phyloP scores from a whole-genome alignment of 2,329 filamentous ascomycete species.

The Colletotrichum musicola region DNA sequence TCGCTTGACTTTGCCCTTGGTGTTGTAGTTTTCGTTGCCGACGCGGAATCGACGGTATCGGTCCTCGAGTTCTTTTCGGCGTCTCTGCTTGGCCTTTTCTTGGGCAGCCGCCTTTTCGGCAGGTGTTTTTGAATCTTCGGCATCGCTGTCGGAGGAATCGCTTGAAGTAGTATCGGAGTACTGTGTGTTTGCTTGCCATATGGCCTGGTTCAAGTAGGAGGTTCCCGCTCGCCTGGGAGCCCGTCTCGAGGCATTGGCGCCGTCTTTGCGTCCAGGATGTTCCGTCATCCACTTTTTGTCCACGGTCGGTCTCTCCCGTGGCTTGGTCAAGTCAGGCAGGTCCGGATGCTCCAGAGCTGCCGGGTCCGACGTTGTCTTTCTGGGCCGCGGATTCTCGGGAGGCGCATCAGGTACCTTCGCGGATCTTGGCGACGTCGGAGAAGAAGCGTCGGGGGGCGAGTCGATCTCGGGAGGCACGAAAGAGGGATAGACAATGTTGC shows the following conservation, averaged over 20 bases:
- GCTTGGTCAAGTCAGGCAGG: background rate
- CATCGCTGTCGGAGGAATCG: constrained; percentile 44
- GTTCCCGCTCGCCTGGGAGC: constrained; percentile 45
- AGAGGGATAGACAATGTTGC: constrained; percentile 49
- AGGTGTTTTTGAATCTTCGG: background rate
- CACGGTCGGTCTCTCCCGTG: constrained; percentile 33
- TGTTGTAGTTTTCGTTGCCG: constrained; percentile 74
- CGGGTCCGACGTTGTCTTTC: constrained; percentile 38
- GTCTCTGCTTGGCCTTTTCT: constrained; percentile 22
- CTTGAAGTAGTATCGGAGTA: constrained; percentile 43
- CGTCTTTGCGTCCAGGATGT: constrained; percentile 26
- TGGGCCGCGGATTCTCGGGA: background rate
- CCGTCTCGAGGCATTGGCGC: constrained; percentile 35
- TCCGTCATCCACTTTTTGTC: constrained; percentile 44
- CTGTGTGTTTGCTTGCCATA: constrained; percentile 40
- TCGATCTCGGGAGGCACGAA: constrained; percentile 47
- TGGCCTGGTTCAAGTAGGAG: constrained; percentile 46
- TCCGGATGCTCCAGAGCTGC: constrained; percentile 13
- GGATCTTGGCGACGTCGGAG: constrained; percentile 8
- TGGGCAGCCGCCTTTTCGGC: constrained; percentile 19
- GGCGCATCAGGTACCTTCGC: background rate
- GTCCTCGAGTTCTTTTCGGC: constrained; percentile 42
- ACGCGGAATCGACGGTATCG: constrained; percentile 69
- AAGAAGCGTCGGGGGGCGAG: constrained; percentile 30
- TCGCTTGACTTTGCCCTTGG: constrained; percentile 73